Percentiles rank a stretch among this genome's conserved stretches.
These are phyloP conservation scores for Mortierella sp. DNA, from an alignment of 371 early-diverging fungal species.

Conservation along the genomic window DNA sequence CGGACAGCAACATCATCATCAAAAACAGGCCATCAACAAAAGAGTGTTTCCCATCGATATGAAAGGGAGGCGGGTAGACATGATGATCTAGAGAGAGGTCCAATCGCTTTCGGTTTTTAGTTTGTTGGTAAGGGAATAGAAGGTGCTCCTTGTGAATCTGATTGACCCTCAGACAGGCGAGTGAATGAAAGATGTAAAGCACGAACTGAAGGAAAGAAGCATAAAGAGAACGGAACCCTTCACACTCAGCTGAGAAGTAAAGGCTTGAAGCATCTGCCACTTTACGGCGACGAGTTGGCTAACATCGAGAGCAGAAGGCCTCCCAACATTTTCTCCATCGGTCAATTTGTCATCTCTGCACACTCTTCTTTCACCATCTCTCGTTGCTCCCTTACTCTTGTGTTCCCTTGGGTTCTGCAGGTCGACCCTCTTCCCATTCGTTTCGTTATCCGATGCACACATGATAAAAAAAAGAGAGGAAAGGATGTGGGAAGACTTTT, in stretches of 20 bases:
- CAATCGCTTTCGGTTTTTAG: neutral
- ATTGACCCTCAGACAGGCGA: neutral
- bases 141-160: neutral
- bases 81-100: neutral
- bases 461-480: neutral
- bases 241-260: neutral
- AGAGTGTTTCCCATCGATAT: conserved; percentile 9
- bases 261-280: neutral
- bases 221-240: neutral
- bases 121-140: conserved; percentile 3
- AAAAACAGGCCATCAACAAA: neutral
- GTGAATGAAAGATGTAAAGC: neutral
- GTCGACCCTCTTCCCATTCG: neutral
- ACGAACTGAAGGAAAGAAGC: neutral
- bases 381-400: neutral
- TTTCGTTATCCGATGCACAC: conserved; percentile 9
- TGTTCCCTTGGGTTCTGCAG: neutral
- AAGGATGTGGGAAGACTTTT: neutral
- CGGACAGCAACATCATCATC: neutral
- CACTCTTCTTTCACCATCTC: neutral
- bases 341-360: neutral
- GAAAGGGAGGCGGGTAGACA: neutral
- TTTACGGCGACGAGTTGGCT: neutral
- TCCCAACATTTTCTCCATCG: neutral
- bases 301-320: neutral